These are phyloP conservation scores for Russula griseocarnosa DNA, from an alignment of 768 basidiomycete genomes.

Conservation along the genomic window DNA sequence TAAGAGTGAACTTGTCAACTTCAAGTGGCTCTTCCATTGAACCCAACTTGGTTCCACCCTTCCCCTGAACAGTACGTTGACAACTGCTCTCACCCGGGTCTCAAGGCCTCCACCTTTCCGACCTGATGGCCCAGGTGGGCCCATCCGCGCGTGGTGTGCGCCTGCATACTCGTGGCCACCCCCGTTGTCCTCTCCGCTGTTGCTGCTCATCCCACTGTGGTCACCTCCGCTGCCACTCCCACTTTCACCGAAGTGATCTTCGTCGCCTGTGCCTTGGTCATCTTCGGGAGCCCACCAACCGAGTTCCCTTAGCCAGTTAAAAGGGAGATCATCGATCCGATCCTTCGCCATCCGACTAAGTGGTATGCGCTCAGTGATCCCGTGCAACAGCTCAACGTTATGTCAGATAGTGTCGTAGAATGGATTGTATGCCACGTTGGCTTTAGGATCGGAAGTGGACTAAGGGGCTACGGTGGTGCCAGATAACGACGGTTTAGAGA, in stretches of 20 bases:
- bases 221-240: slow-evolving; percentile 26
- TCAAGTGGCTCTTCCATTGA: too few relatives aligned
- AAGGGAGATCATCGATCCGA: slow-evolving; percentile 65
- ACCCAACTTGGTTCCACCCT: too few relatives aligned
- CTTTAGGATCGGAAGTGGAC: slow-evolving; percentile 20
- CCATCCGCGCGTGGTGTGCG: background rate
- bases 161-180: slow-evolving; percentile 6
- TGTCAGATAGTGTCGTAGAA: slow-evolving; percentile 95
- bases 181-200: slow-evolving; percentile 22
- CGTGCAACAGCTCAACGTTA: slow-evolving; percentile 72
- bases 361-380: slow-evolving; percentile 73
- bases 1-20: too few relatives aligned
- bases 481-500: too few relatives aligned
- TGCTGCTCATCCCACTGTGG: slow-evolving; percentile 23
- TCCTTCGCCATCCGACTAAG: slow-evolving; percentile 43
- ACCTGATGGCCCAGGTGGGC: too few relatives aligned
- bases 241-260: slow-evolving; percentile 16
- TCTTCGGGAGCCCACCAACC: slow-evolving; percentile 47
- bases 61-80: too few relatives aligned
- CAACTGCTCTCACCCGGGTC: too few relatives aligned
- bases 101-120: too few relatives aligned
- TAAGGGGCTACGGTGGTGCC: too few relatives aligned
- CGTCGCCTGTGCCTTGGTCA: slow-evolving; percentile 19
- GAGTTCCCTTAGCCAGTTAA: slow-evolving; percentile 72
- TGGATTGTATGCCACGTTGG: slow-evolving; percentile 60